Evolutionary conservation across 1,284 basidiomycete genomes (phyloP).

Genomic region (Heterobasidion parviporum): DNA sequence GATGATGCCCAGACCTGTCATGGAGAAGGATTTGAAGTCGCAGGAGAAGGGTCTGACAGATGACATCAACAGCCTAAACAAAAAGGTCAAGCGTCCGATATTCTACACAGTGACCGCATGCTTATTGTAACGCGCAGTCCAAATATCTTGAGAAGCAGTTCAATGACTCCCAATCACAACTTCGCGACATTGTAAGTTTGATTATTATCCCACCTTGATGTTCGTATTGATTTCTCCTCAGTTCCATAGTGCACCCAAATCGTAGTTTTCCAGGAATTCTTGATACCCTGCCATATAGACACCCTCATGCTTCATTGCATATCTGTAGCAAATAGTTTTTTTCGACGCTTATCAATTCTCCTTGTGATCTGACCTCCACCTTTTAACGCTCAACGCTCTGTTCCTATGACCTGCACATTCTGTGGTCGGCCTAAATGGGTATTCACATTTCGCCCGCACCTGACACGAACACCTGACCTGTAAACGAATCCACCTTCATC

Average conservation of each 20-base stretch:
- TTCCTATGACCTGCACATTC: too few species aligned
- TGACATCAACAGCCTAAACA: conserved; percentile 70
- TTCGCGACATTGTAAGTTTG: conserved; percentile 75
- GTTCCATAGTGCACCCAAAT: conserved; percentile 13
- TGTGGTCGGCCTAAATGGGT: too few species aligned
- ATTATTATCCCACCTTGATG: not conserved
- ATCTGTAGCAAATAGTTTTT: conserved; percentile 5
- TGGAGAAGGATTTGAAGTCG: conserved; percentile 65
- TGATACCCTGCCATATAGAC: not conserved
- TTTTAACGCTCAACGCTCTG: too few species aligned
- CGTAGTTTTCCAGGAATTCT: conserved; percentile 1
- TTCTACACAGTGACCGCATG: not conserved
- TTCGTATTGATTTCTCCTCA: not conserved
- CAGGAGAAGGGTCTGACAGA: conserved; percentile 79
- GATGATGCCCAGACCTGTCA: conserved; percentile 71
- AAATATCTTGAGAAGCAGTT: conserved; percentile 91
- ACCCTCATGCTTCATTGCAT: not conserved
- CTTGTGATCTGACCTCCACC: too few species aligned
- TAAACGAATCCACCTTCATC: not conserved
- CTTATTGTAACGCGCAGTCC: conserved; percentile 33
- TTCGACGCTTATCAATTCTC: too few species aligned
- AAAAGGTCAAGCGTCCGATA: conserved; percentile 47
- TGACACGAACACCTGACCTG: not conserved
- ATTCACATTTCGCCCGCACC: too few species aligned
- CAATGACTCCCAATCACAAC: conserved; percentile 78